Evolutionary conservation across 257 asterid genomes (phyloP).

Genomic region (Anisodus tanguticus): DNA sequence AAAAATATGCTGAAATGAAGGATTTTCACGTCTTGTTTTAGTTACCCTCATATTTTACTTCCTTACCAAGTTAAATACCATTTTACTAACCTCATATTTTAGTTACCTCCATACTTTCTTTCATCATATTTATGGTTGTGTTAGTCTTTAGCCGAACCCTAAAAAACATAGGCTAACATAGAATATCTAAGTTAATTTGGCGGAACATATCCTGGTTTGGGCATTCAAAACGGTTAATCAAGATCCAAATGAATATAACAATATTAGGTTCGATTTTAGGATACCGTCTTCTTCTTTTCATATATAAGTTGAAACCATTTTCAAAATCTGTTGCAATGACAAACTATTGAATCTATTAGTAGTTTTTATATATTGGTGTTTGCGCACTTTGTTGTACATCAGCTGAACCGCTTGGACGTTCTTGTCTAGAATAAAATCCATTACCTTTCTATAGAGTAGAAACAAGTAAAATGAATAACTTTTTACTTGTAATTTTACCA

Average conservation of each 20-base stretch:
- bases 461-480: constrained; percentile 23
- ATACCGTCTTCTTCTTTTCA: background rate
- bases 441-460: background rate
- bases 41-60: background rate
- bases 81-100: background rate
- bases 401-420: constrained; percentile 2
- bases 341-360: background rate
- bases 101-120: background rate
- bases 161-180: background rate
- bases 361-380: background rate
- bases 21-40: background rate
- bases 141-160: background rate
- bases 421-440: constrained; percentile 26
- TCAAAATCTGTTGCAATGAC: constrained; percentile 4
- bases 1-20: background rate
- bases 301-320: constrained; percentile 16
- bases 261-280: constrained; percentile 1
- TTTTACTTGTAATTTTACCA: constrained; percentile 48
- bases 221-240: constrained; percentile 13
- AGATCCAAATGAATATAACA: constrained; percentile 21
- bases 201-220: constrained; percentile 5
- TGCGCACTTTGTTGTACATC: constrained; percentile 8
- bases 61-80: no score
- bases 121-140: background rate
- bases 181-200: background rate